Percentiles rank a stretch among this genome's conserved stretches.
Evolutionary conservation across 2,329 filamentous ascomycete genomes (phyloP).

Genomic region (Colletotrichum salicis): DNA sequence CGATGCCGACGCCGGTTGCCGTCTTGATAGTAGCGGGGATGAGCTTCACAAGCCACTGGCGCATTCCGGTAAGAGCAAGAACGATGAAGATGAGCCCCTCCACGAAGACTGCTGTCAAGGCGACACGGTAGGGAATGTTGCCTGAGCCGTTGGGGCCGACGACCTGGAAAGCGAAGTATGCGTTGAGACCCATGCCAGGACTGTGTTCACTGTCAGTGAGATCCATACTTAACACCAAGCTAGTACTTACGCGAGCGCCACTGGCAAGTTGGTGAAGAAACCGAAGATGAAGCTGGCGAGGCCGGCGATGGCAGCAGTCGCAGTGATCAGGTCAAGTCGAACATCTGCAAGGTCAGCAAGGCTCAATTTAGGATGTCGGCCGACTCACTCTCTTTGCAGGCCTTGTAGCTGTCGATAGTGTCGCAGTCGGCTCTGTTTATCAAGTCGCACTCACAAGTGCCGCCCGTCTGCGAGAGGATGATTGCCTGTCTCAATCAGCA

Average conservation of each 20-base stretch:
- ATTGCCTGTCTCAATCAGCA: slow-evolving; percentile 61
- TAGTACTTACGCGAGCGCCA: slow-evolving; percentile 74
- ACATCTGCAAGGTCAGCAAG: slow-evolving; percentile 56
- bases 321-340: slow-evolving; percentile 82
- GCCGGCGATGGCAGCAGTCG: slow-evolving; percentile 83
- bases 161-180: slow-evolving; percentile 75
- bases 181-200: slow-evolving; percentile 75
- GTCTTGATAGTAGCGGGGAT: slow-evolving; percentile 74
- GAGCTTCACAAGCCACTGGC: slow-evolving; percentile 76
- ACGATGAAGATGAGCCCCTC: slow-evolving; percentile 74
- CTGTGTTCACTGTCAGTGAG: slow-evolving; percentile 48
- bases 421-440: slow-evolving; percentile 58
- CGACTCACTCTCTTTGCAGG: slow-evolving; percentile 59
- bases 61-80: slow-evolving; percentile 73
- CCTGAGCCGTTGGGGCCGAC: slow-evolving; percentile 70
- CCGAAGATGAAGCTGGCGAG: slow-evolving; percentile 82
- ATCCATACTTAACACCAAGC: background rate
- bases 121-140: slow-evolving; percentile 66
- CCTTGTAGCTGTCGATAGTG: slow-evolving; percentile 53
- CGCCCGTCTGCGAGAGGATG: slow-evolving; percentile 80
- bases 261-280: slow-evolving; percentile 82
- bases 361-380: background rate
- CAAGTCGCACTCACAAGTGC: slow-evolving; percentile 75
- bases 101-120: slow-evolving; percentile 72
- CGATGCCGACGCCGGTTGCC: slow-evolving; percentile 73